Conservation (phyloP, 164 flowering plant species). For the Macadamia tetraphylla region DNA sequence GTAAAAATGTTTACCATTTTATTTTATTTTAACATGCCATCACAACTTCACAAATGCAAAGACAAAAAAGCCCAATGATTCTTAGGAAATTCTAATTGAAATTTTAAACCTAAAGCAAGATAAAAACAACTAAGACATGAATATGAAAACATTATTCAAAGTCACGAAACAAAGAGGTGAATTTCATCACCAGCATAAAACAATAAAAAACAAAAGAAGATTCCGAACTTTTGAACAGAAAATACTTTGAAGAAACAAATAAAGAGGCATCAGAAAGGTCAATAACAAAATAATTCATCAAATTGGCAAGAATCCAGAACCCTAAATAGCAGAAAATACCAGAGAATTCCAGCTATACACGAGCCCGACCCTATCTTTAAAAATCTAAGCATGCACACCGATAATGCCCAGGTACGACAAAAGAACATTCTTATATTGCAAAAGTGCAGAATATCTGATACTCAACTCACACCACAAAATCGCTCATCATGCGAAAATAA, state of each 20-base stretch:
- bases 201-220: too few species aligned
- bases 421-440: neutral
- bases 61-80: neutral
- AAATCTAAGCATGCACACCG: neutral
- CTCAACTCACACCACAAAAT: neutral
- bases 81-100: neutral
- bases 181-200: too few species aligned
- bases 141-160: neutral
- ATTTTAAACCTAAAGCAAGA: neutral
- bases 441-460: neutral
- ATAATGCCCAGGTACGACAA: neutral
- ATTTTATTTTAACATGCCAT: neutral
- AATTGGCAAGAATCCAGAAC: neutral
- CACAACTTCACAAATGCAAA: neutral
- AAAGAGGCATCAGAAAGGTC: too few species aligned
- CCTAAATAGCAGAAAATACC: neutral
- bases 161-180: too few species aligned
- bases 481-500: neutral
- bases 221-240: too few species aligned
- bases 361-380: too few species aligned
- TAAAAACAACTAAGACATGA: conserved; percentile 1
- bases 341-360: neutral
- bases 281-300: neutral
- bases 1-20: neutral
- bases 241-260: too few species aligned